Evolutionary conservation across 805 yeast species (phyloP).

Genomic region (Zygosaccharomyces kombuchaensis): DNA sequence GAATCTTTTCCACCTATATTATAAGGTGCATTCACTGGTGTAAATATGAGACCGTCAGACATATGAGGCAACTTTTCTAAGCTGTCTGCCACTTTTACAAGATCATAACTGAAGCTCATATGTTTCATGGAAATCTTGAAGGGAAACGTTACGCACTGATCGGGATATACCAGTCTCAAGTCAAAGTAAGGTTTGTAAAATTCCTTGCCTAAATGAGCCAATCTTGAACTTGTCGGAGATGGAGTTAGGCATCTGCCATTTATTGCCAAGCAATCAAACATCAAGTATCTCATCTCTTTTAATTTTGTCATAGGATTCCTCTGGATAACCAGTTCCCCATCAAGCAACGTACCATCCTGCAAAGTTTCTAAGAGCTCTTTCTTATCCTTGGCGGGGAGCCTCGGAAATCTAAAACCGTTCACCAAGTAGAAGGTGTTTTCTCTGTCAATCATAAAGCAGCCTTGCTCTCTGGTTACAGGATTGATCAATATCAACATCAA

Average conservation of each 20-base stretch:
- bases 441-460: slow-evolving; percentile 83
- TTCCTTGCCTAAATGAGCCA: slow-evolving; percentile 79
- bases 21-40: slow-evolving; percentile 87
- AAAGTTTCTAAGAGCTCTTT: slow-evolving; percentile 41
- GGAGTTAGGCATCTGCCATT: slow-evolving; percentile 69
- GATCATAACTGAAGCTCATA: slow-evolving; percentile 79
- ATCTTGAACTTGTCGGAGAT: slow-evolving; percentile 70
- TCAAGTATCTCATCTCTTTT: slow-evolving; percentile 70
- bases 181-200: slow-evolving; percentile 79
- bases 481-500: slow-evolving; percentile 59
- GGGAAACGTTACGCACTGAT: slow-evolving; percentile 70
- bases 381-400: slow-evolving; percentile 33
- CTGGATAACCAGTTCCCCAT: slow-evolving; percentile 88
- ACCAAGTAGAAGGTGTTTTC: slow-evolving; percentile 81
- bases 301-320: slow-evolving; percentile 48
- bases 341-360: slow-evolving; percentile 85
- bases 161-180: slow-evolving; percentile 65
- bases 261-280: slow-evolving; percentile 86
- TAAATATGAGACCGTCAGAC: slow-evolving; percentile 90
- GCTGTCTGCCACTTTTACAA: slow-evolving; percentile 68
- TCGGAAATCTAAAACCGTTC: slow-evolving; percentile 82
- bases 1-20: slow-evolving; percentile 78
- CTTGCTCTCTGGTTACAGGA: slow-evolving; percentile 75
- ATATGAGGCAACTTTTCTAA: slow-evolving; percentile 75
- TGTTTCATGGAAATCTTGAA: slow-evolving; percentile 82